Percentiles rank a stretch among this genome's conserved stretches.
phyloP scores from a whole-genome alignment of 2,329 filamentous ascomycete genomes.

The Colletotrichum eleusines region DNA sequence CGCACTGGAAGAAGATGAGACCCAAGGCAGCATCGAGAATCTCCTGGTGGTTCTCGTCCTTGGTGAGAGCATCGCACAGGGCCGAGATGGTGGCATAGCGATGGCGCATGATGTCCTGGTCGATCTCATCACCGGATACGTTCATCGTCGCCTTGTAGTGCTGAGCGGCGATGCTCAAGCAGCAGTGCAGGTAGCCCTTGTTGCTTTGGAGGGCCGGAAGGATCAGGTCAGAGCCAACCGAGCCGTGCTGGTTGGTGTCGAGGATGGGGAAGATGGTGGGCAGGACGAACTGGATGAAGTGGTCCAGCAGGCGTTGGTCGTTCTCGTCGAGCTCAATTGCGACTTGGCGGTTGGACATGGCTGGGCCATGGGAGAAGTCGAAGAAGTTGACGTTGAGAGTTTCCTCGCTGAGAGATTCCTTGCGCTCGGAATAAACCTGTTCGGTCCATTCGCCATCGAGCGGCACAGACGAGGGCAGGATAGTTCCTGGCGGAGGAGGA shows the following conservation, averaged over 20 bases:
- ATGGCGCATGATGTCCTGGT: conserved; percentile 92
- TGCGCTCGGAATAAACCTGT: conserved; percentile 75
- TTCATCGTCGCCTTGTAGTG: conserved; percentile 86
- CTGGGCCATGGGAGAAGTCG: conserved; percentile 78
- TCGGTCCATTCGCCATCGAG: conserved; percentile 77
- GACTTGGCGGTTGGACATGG: conserved; percentile 73
- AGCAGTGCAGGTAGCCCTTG: conserved; percentile 95
- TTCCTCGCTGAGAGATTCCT: conserved; percentile 76
- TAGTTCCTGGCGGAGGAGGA: conserved; percentile 77
- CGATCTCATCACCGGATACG: conserved; percentile 77
- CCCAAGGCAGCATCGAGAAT: conserved; percentile 93
- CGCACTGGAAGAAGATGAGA: conserved; percentile 96
- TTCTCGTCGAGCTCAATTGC: conserved; percentile 87
- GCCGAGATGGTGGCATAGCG: conserved; percentile 88
- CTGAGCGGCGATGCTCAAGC: conserved; percentile 90
- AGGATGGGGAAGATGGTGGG: conserved; percentile 92
- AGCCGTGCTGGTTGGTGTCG: conserved; percentile 89
- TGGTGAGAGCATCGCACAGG: conserved; percentile 83
- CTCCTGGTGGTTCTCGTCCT: conserved; percentile 85
- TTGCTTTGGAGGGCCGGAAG: conserved; percentile 91
- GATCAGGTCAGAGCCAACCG: conserved; percentile 83
- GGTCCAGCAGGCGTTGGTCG: conserved; percentile 87
- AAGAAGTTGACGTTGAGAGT: conserved; percentile 83
- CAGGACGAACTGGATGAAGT: conserved; percentile 90
- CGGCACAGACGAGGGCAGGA: conserved; percentile 71